Percentiles rank a stretch among this genome's conserved stretches.
Conservation (phyloP, 2,329 filamentous ascomycete genomes). For the Aspergillus japonicus region DNA sequence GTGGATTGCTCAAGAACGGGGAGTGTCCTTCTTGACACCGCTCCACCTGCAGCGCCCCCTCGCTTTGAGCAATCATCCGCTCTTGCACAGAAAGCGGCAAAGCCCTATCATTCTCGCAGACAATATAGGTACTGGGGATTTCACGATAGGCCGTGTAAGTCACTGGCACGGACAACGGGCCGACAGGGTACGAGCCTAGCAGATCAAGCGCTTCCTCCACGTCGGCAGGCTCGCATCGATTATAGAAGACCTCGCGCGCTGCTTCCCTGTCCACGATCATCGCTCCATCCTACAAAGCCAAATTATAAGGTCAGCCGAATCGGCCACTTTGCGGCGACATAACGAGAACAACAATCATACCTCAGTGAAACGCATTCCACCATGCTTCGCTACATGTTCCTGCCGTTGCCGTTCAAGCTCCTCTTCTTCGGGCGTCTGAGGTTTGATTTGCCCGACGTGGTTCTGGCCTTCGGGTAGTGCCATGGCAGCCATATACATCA, state of each 20-base stretch:
- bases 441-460: slow-evolving; percentile 23
- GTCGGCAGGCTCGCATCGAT: slow-evolving; percentile 25
- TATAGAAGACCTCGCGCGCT: slow-evolving; percentile 24
- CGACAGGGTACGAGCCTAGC: slow-evolving; percentile 25
- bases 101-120: slow-evolving; percentile 29
- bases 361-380: slow-evolving; percentile 18
- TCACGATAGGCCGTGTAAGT: slow-evolving; percentile 30
- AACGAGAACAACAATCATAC: slow-evolving; percentile 11
- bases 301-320: neutral
- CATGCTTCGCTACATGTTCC: slow-evolving; percentile 16
- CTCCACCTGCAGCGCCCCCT: slow-evolving; percentile 27
- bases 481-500: slow-evolving; percentile 32
- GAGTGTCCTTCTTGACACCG: slow-evolving; percentile 30
- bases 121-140: slow-evolving; percentile 31
- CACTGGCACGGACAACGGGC: slow-evolving; percentile 25
- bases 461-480: slow-evolving; percentile 26
- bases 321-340: too few relatives aligned
- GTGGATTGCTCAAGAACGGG: slow-evolving; percentile 30
- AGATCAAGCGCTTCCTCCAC: slow-evolving; percentile 24
- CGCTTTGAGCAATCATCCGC: slow-evolving; percentile 29
- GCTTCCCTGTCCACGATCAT: slow-evolving; percentile 18
- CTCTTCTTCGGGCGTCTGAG: slow-evolving; percentile 25
- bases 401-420: slow-evolving; percentile 19
- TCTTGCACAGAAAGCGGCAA: slow-evolving; percentile 22
- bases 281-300: slow-evolving; percentile 21